Evolutionary conservation across 495 filamentous ascomycete genomes (phyloP), one percentile per base, ranked within the genome.

Genomic region (Baudoinia panamericana): DNA sequence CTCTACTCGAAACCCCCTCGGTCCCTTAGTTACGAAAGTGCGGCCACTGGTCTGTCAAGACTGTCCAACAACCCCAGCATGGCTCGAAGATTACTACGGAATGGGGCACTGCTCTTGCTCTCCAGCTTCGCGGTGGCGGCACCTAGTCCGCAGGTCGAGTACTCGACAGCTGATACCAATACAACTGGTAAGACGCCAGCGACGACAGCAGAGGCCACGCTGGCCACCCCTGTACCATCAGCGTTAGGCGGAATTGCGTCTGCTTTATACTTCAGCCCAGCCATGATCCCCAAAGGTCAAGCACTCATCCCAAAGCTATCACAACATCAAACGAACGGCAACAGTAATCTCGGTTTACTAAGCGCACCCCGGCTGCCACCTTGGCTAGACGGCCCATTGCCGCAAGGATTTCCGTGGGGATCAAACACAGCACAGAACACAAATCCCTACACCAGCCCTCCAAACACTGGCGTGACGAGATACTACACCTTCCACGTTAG

Each of bases 381-480:
- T 4, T 38, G 35, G 35, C 13, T 38, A 3, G 16, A 38, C 21
- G 23, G 23, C 11, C 23, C 35, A 2, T 41, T 40, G 36, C 48
- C n/a, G 33, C 34, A 23, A 50, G 54, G 52, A 40, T 43, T 3
- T 38, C 44, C 37, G 11, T 47, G 44, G 44, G 37, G 39, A 1
- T 23, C 40, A 13, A 18, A 20, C 11, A 39, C 34, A 19, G 32
- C 36, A 31, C n/a, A 22, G 0, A 28, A 36, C 13, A 37, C 22
- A 18, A 48, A 43, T 27, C 31, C 43, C 7, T 51, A 51, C 21
- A 41, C 5, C 4, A 36, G 40, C n/a, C 22, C 30, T 6, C 52
- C 52, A 12, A 41, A 61, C 17, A 61, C 58, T 20, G 59, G 59
- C 24, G 50, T 58, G 4, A 63, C 59, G 5, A 40, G 58, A 4